Percentiles rank a stretch among this genome's conserved stretches.
Evolutionary conservation across 148 eudicot genomes (phyloP).

Genomic region (Pouteria glomerata): DNA sequence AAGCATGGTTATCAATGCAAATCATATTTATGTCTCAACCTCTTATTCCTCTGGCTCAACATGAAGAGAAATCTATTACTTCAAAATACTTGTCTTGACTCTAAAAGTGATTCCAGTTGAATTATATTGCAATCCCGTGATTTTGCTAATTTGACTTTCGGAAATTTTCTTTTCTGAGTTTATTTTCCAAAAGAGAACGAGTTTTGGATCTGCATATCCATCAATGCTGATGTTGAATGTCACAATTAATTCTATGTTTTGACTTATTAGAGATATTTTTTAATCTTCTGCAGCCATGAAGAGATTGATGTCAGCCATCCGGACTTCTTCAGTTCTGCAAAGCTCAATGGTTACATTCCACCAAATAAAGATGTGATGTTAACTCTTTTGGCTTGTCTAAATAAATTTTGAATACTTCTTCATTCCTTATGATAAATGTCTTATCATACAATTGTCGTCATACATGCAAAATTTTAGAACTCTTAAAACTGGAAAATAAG

Average conservation of each 20-base stretch:
- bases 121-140: background rate
- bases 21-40: background rate
- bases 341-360: conserved; percentile 90
- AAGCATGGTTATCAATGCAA: background rate
- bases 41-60: background rate
- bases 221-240: background rate
- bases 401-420: background rate
- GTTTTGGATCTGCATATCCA: background rate
- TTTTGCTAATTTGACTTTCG: background rate
- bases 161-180: background rate
- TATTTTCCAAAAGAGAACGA: background rate
- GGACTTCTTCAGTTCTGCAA: conserved; percentile 83
- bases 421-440: background rate
- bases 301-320: conserved; percentile 99
- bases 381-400: background rate
- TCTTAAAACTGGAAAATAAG: background rate
- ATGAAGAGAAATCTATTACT: conserved; percentile 1
- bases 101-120: background rate
- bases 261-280: background rate
- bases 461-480: conserved; percentile 6
- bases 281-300: conserved; percentile 75
- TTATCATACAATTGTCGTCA: background rate
- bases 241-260: background rate
- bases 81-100: background rate
- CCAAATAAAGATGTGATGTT: conserved; percentile 85